Base-by-base conservation (phyloP, 2,329 filamentous ascomycete genomes). In the Calycina marina region DNA sequence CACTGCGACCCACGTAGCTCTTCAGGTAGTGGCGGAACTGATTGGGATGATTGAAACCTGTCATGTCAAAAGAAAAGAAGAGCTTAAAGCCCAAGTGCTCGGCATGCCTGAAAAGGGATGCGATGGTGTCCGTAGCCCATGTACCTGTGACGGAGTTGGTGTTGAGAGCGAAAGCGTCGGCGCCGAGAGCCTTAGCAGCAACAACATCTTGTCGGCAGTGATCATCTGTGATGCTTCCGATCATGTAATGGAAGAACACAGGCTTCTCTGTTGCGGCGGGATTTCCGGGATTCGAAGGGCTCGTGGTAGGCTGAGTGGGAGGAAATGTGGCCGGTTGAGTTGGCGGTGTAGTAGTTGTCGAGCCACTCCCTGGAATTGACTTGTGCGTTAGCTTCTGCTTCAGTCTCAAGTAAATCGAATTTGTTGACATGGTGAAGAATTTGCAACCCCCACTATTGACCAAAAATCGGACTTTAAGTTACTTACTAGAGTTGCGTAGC, bases 31-130 rank as follows among this genome's bases (percentile, higher is more conserved):
- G 25, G 2, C 25, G 37, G 15, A 42, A 40, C 15, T 42, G 35
- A 9, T 31, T 18, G 6, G 40, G 38, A 14, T 30, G 25, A 11
- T 9, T 38, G 25, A 38, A 42, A 6, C 31, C 31, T 3, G 37
- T 40, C 37, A 42, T 42, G 11, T 42, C 40, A 16, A 42, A 42
- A 1, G 40, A 42, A 28, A 42, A 42, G 18, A 42, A 40, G 3
- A 40, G 30, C 28, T 42, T 39, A 12, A 42, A 42, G 2, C 31
- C 31, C 18, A 32, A 20, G 9, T 18, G 14, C n/a, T 27, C 20
- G 8, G 40, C 40, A 15, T 32, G 24, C 13, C 38, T 36, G 18
- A 41, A 41, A 14, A 28, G 14, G 10, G 5, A 28, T 12, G n/a
- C 14, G 26, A 14, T 9, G n/a, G 20, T 22, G n/a, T 22, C 20